Percentiles rank a stretch among this genome's conserved stretches.
Evolutionary conservation across 2,329 filamentous ascomycete species (phyloP).

Genomic region (Fusarium keratoplasticum): DNA sequence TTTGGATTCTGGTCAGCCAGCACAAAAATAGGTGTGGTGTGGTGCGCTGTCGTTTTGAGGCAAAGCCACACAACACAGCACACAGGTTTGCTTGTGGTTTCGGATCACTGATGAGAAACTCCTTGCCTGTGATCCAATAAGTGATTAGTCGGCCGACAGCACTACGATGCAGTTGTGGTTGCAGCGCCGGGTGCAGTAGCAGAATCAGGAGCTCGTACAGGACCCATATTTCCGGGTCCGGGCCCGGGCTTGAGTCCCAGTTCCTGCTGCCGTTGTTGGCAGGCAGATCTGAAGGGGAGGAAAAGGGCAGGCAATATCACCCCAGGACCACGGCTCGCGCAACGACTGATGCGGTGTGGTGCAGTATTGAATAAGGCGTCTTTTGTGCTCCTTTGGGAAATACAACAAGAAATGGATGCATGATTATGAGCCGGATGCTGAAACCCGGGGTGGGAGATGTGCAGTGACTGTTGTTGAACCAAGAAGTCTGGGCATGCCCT

Average conservation of each 20-base stretch:
- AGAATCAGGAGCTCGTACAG: constrained; percentile 19
- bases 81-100: neutral
- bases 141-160: constrained; percentile 3
- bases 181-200: constrained; percentile 13
- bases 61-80: neutral
- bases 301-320: constrained; percentile 5
- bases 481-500: neutral
- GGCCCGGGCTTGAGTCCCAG: constrained; percentile 5
- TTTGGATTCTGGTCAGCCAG: neutral
- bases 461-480: neutral
- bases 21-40: constrained; percentile 7
- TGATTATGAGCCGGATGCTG: neutral
- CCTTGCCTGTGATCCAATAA: neutral
- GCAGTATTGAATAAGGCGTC: constrained; percentile 24
- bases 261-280: neutral
- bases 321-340: constrained; percentile 20
- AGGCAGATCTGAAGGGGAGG: constrained; percentile 19
- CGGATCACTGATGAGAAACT: neutral
- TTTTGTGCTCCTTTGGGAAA: constrained; percentile 17
- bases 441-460: neutral
- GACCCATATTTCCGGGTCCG: constrained; percentile 7
- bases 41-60: constrained; percentile 25
- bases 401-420: constrained; percentile 2
- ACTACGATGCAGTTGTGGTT: constrained; percentile 12
- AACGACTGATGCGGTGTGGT: constrained; percentile 13